Base-by-base conservation (phyloP, 2,329 filamentous ascomycete species). In the Nothopassalora personata region DNA sequence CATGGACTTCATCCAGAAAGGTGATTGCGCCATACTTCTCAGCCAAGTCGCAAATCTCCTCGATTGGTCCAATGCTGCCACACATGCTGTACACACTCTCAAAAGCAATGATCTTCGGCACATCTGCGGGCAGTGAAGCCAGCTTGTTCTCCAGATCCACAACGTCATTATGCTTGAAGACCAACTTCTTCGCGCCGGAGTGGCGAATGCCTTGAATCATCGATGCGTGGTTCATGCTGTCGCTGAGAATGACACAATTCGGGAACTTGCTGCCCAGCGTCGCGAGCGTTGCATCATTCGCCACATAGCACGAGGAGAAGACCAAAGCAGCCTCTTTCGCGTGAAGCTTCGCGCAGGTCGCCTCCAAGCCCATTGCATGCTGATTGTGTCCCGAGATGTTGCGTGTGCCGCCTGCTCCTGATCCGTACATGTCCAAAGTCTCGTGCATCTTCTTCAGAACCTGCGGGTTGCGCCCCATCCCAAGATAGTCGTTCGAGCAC, bases 61-160 rank as follows among this genome's bases (percentile, higher is more conserved):
- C 90, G 67, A 99, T 99, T 0, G 94, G 94, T 0, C 91, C 94
- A 72, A 99, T 90, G 15, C 91, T 96, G 63, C 94, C 94, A 73
- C 94, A 99, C 94, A 99, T 99, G 80, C 91, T 96, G 79, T 99
- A 99, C 3, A 99, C 94, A 31, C 91, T 96, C 78, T 99, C 94
- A 66, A 97, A 99, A 2, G 94, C 94, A 66, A 99, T 99, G 66
- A 99, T 96, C 81, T 99, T 99, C 59, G 94, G 94, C 36, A 90
- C 84, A 61, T 94, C 83, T 0, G 89, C 78, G 0, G 93, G 91
- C 46, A 99, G 82, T 11, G 91, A 89, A 2, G 92, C 91, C 65
- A 99, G 81, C 77, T 99, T 97, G 53, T 85, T 85, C 79, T 99
- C 94, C 15, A 99, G 81, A 70, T 99, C 94, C 46, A 82, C 86